Base-by-base conservation (phyloP, 306 rosid species). In the Castanopsis chinensis region DNA sequence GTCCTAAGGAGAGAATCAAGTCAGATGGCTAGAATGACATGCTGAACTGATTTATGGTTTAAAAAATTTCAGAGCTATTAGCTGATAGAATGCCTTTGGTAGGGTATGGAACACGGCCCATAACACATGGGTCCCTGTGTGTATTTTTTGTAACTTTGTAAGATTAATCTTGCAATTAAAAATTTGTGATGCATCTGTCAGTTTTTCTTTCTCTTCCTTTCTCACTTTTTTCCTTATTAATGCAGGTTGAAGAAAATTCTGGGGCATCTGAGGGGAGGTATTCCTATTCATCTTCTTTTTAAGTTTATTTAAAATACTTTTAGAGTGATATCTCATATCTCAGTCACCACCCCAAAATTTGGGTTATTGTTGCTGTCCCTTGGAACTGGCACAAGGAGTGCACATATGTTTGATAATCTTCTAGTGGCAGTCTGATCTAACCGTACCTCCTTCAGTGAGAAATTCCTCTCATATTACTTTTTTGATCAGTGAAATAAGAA, bases 191-290 rank as follows among this genome's bases (percentile, higher is more conserved):
- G 4, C 33, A 32, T 60, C 58, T 56, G 19, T 13, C 72, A 51
- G 41, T 72, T 56, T 56, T 67, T n/a, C 32, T 35, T 10, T 20
- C 49, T 23, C 21, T 58, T 19, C 20, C 21, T 56, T 59, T 30
- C 53, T 78, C 75, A 57, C 58, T 58, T 28, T 19, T 57, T 77
- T 3, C 20, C 63, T 60, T 69, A 52, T 58, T 12, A 30, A 73
- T 81, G 89, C 84, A 88, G 89, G 67, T 76, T 73, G 78, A 55
- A 83, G 86, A 74, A 78, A 58, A 58, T 67, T 64, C 84, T 73
- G 79, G 64, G 23, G 80, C 81, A 77, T 28, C 51, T 51, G 43
- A 70, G 71, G 67, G 64, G 79, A 88, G 89, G 91, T 86, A 77
- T 69, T 71, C 5, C n/a, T 73, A 72, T 20, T 37, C 17, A 60